Percentiles rank a stretch among this genome's conserved stretches.
Evolutionary conservation across 169 alveolate genomes (phyloP).

Genomic region (Plasmodium relictum): DNA sequence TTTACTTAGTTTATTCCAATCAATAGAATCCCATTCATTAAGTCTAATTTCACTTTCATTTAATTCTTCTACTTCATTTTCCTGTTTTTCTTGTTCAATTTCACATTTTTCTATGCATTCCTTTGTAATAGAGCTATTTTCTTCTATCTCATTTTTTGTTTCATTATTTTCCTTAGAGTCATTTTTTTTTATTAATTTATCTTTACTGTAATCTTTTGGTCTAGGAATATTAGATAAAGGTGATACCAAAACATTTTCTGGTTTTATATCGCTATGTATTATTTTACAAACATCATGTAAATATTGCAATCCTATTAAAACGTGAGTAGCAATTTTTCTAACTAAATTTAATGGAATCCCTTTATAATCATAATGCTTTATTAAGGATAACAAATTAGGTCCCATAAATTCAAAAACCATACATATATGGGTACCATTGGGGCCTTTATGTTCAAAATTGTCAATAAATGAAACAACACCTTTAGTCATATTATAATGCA

Average conservation of each 20-base stretch:
- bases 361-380: conserved; percentile 96
- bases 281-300: conserved; percentile 96
- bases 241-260: conserved; percentile 96
- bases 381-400: conserved; percentile 96
- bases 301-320: conserved; percentile 97
- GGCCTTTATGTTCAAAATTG: conserved; percentile 96
- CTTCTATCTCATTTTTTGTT: neutral
- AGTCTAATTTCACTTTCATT: conserved; percentile 19
- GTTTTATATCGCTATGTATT: conserved; percentile 99
- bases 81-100: neutral
- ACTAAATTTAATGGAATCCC: conserved; percentile 96
- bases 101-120: neutral
- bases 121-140: neutral
- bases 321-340: conserved; percentile 96
- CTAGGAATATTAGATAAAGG: conserved; percentile 67
- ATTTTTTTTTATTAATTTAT: neutral
- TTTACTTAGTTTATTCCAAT: conserved; percentile 42
- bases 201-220: conserved; percentile 45
- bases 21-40: conserved; percentile 36
- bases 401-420: conserved; percentile 99
- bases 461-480: conserved; percentile 96
- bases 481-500: conserved; percentile 81
- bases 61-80: conserved; percentile 37
- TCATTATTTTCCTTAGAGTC: neutral
- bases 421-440: conserved; percentile 98